phyloP scores from a whole-genome alignment of 164 flowering plant genomes.

The Echeveria elegans region DNA sequence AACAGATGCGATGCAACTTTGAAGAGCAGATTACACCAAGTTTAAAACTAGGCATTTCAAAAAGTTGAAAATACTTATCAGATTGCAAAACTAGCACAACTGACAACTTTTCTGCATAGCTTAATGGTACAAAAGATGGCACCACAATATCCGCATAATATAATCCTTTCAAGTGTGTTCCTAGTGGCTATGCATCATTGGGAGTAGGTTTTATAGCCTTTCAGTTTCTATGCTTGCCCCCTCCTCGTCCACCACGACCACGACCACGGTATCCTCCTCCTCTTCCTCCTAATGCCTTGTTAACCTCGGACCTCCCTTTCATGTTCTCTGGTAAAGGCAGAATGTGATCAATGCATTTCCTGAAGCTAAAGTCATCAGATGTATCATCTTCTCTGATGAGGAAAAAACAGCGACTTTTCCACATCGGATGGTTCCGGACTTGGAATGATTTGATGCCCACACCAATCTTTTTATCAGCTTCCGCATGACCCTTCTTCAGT shows the following conservation, averaged over 20 bases:
- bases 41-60: too few relatives aligned
- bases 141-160: too few relatives aligned
- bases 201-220: too few relatives aligned
- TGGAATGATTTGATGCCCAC: conserved; percentile 61
- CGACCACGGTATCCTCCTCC: conserved; percentile 23
- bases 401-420: conserved; percentile 81
- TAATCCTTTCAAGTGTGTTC: too few relatives aligned
- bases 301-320: conserved; percentile 40
- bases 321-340: conserved; percentile 80
- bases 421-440: conserved; percentile 67
- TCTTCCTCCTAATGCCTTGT: conserved; percentile 37
- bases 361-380: conserved; percentile 85
- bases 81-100: too few relatives aligned
- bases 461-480: conserved; percentile 72
- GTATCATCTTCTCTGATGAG: conserved; percentile 58
- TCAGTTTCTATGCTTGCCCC: conserved; percentile 35
- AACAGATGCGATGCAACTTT: too few relatives aligned
- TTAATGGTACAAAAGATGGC: too few relatives aligned
- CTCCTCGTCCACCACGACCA: conserved; percentile 36
- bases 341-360: conserved; percentile 88
- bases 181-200: too few relatives aligned
- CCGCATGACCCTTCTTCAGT: conserved; percentile 73
- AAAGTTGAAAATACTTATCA: too few relatives aligned
- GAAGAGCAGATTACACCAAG: too few relatives aligned
- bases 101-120: too few relatives aligned